phyloP scores from a whole-genome alignment of 202 grass and related monocot species.

The Zoysia matrella region DNA sequence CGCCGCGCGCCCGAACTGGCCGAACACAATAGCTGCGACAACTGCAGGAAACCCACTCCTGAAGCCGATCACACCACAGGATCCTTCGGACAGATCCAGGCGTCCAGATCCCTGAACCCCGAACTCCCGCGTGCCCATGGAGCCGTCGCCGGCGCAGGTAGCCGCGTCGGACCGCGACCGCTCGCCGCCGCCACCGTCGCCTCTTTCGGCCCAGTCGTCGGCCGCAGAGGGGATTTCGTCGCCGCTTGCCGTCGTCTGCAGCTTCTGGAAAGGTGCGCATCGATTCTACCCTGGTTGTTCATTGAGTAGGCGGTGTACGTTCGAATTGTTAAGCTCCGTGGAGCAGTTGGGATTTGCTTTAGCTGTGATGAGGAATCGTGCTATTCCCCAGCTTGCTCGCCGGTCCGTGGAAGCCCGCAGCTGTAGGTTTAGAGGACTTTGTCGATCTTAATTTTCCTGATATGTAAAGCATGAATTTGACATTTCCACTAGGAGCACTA shows the following conservation, averaged over 20 bases:
- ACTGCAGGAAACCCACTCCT: constrained; percentile 8
- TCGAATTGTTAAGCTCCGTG: not conserved
- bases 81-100: constrained; percentile 46
- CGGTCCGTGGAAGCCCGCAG: not conserved
- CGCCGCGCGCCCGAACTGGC: too few species aligned
- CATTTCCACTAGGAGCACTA: not conserved
- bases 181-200: constrained; percentile 51
- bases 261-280: constrained; percentile 89
- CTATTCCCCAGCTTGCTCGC: not conserved
- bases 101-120: constrained; percentile 37
- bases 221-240: constrained; percentile 59
- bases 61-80: constrained; percentile 34
- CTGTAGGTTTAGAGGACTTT: not conserved
- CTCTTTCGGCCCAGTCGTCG: constrained; percentile 49
- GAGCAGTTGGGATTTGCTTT: not conserved
- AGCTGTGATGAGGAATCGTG: not conserved
- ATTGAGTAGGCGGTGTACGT: not conserved
- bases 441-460: constrained; percentile 18
- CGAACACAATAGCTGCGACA: too few species aligned
- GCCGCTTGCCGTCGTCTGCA: constrained; percentile 80
- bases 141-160: constrained; percentile 53
- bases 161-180: constrained; percentile 73
- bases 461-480: constrained; percentile 26
- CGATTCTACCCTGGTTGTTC: not conserved
- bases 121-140: constrained; percentile 45